Base-by-base conservation (phyloP, 2,329 filamentous ascomycete species). In the Exophiala dermatitidis region DNA sequence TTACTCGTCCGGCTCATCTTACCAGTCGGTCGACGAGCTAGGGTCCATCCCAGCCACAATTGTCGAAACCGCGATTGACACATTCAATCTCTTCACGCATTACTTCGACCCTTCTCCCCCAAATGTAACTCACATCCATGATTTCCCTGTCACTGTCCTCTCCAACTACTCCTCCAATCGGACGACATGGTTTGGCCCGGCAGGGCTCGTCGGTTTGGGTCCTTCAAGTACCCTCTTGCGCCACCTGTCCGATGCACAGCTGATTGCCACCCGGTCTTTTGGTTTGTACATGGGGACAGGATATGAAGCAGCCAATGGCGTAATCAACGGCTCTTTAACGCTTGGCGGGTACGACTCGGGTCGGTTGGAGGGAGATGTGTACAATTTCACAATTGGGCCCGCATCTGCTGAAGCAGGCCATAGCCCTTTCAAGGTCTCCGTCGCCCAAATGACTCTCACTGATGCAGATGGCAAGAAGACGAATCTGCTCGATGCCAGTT, bases 261-360 rank as follows among this genome's bases (percentile, higher is more conserved):
- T 68, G 26, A 71, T 74, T 38, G 66, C 69, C 8, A 69, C 66
- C 1, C 66, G 66, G 31, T 72, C 71, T 29, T 72, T 71, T 56
- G 70, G 70, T 5, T 63, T 74, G 3, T 74, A 73, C 57, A 68
- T 73, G 42, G 72, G 72, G 2, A 68, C 71, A 46, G 68, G 46
- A 6, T 70, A 71, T 56, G 66, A 69, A 37, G 66, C 70, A 32
- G 69, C 70, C 1, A 70, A 68, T 10, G 72, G 72, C 10, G 60
- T 53, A 2, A 65, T 72, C 29, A 74, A 73, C 49, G 72, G 72
- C 29, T 71, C 68, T 53, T 69, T 72, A 36, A 67, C 67, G 2
- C 69, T 73, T 36, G 72, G 72, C n/a, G 72, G 72, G 26, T 74
- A 70, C 55, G 72, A 74, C 57, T 68, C 70, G 8, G 70, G 70